Conservation (phyloP, 2,329 filamentous ascomycete species). For the Emergomyces africanus region DNA sequence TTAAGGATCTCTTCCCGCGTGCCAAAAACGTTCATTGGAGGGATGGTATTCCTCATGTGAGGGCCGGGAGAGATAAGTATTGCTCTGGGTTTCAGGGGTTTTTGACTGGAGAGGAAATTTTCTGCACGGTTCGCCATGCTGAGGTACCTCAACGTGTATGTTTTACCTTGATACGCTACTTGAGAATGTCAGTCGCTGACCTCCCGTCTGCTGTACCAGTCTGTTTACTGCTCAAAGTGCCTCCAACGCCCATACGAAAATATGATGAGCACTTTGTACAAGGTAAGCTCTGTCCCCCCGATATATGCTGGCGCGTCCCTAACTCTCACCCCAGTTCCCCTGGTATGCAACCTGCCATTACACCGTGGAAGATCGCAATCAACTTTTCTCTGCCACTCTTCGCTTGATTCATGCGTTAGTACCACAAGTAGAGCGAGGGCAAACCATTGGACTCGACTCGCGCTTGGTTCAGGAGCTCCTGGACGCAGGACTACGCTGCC, state of each 20-base stretch:
- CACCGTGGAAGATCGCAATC: conserved; percentile 35
- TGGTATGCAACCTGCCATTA: conserved; percentile 36
- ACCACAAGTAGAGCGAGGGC: conserved; percentile 42
- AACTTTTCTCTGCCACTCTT: conserved; percentile 29
- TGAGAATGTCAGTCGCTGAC: neutral
- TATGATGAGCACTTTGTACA: conserved; percentile 39
- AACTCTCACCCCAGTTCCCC: conserved; percentile 31
- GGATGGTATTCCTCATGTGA: conserved; percentile 21
- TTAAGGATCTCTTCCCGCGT: conserved; percentile 39
- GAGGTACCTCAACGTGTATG: conserved; percentile 38
- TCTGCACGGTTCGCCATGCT: conserved; percentile 34
- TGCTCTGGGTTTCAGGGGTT: conserved; percentile 41
- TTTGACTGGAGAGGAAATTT: conserved; percentile 38
- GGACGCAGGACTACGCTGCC: conserved; percentile 28
- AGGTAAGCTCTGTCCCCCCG: conserved; percentile 23
- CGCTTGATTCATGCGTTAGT: conserved; percentile 47
- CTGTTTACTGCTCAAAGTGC: conserved; percentile 35
- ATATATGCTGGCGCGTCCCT: neutral
- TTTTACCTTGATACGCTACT: conserved; percentile 6
- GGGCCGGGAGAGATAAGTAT: conserved; percentile 29
- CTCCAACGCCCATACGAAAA: conserved; percentile 42
- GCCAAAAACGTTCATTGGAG: conserved; percentile 39
- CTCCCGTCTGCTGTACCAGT: conserved; percentile 2
- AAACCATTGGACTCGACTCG: conserved; percentile 27
- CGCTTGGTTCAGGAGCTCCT: conserved; percentile 28